Evolutionary conservation across 2,329 filamentous ascomycete species (phyloP).

Genomic region (Colletotrichum costaricense): DNA sequence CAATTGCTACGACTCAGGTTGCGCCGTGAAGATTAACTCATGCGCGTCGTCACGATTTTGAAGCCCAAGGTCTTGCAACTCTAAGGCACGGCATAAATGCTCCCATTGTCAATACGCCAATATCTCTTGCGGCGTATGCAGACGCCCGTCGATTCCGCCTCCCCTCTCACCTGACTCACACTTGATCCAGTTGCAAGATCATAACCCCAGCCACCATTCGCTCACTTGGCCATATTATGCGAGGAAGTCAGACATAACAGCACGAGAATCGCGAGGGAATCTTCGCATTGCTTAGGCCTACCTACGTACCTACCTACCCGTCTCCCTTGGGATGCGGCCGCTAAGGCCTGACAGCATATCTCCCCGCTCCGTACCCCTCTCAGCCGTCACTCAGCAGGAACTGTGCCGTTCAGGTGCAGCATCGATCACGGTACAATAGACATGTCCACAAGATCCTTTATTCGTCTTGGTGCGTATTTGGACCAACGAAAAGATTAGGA

Average conservation of each 20-base stretch:
- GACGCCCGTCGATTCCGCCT: not conserved
- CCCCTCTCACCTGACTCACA: not conserved
- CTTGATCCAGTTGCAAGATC: not conserved
- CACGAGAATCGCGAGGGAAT: not conserved
- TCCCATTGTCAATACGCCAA: not conserved
- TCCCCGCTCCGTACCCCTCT: not conserved
- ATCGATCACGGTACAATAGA: slow-evolving; percentile 4
- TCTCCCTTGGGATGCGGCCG: not conserved
- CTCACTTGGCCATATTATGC: not conserved
- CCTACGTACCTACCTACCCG: not conserved
- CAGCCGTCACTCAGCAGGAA: not conserved
- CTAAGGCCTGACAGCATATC: not conserved
- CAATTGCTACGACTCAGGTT: not conserved
- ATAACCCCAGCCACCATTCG: not conserved
- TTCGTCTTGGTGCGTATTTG: slow-evolving; percentile 13
- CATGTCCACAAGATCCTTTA: not conserved
- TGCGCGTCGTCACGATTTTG: not conserved
- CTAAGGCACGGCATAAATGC: not conserved
- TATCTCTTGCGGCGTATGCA: not conserved
- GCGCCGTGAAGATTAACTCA: not conserved
- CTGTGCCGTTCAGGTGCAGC: slow-evolving; percentile 13
- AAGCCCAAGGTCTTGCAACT: not conserved
- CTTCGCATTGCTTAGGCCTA: not conserved
- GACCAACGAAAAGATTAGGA: slow-evolving; percentile 9
- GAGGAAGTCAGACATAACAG: not conserved